These are phyloP conservation scores for Aegilops tauschii DNA, from an alignment of 176 grass and related monocot species.

Conservation along the genomic window DNA sequence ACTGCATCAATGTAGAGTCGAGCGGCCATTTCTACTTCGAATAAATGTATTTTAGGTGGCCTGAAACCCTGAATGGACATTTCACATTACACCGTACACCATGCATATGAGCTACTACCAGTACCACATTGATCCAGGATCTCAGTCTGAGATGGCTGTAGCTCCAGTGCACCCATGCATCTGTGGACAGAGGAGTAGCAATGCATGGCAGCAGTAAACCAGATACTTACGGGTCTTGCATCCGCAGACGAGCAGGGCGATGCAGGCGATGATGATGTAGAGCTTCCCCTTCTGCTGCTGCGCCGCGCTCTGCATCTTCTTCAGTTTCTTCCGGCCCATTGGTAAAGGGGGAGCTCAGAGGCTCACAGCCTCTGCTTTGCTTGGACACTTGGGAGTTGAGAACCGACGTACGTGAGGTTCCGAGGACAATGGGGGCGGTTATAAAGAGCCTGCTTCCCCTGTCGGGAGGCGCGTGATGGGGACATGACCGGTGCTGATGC, in stretches of 20 bases:
- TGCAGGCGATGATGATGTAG: conserved; percentile 37
- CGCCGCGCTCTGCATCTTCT: conserved; percentile 28
- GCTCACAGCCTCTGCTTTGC: neutral
- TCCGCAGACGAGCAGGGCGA: conserved; percentile 37
- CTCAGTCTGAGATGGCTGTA: neutral
- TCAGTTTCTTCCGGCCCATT: conserved; percentile 19
- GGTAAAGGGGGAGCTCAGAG: neutral
- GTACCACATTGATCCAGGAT: neutral
- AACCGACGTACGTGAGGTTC: neutral
- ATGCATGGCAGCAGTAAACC: neutral
- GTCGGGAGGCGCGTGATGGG: neutral
- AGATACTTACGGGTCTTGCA: conserved; percentile 3
- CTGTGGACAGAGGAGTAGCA: neutral
- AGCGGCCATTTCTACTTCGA: too few relatives aligned
- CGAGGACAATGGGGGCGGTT: neutral
- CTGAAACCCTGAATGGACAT: too few relatives aligned
- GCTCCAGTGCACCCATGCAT: neutral
- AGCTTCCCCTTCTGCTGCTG: conserved; percentile 41
- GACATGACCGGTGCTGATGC: neutral
- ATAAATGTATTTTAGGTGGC: too few relatives aligned
- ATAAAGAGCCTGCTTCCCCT: neutral
- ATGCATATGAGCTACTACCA: neutral
- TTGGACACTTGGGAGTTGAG: neutral
- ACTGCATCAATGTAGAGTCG: too few relatives aligned
- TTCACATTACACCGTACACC: too few relatives aligned